Conservation (phyloP, 257 asterid species). For the Nicotiana benthamiana region DNA sequence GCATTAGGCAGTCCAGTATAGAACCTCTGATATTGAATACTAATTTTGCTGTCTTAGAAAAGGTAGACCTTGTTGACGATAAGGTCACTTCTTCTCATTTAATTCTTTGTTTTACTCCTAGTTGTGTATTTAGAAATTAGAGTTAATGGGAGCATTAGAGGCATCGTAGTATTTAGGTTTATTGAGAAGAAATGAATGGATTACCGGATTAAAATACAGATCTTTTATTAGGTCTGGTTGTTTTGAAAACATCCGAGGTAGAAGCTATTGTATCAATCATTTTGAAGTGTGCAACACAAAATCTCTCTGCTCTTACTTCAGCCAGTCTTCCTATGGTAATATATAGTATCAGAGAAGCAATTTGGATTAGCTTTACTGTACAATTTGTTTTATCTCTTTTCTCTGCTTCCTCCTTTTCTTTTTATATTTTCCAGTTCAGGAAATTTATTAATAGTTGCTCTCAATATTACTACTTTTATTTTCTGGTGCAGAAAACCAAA, state of each 20-base stretch:
- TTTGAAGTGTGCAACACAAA: background rate
- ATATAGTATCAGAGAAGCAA: background rate
- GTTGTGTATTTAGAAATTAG: background rate
- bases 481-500: constrained; percentile 62
- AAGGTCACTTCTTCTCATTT: background rate
- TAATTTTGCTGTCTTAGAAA: background rate
- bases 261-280: background rate
- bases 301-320: background rate
- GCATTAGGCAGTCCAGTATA: background rate
- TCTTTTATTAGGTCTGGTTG: background rate
- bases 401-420: background rate
- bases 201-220: background rate
- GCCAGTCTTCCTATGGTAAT: background rate
- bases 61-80: background rate
- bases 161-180: background rate
- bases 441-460: background rate
- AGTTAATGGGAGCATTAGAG: background rate
- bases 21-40: background rate
- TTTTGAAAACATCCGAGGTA: background rate
- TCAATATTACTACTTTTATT: constrained; percentile 12
- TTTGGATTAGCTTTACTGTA: background rate
- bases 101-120: background rate
- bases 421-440: background rate
- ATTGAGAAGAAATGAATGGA: background rate
- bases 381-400: background rate